Conservation (phyloP, 2,329 filamentous ascomycete species). For the Ophiostoma tasmaniense region DNA sequence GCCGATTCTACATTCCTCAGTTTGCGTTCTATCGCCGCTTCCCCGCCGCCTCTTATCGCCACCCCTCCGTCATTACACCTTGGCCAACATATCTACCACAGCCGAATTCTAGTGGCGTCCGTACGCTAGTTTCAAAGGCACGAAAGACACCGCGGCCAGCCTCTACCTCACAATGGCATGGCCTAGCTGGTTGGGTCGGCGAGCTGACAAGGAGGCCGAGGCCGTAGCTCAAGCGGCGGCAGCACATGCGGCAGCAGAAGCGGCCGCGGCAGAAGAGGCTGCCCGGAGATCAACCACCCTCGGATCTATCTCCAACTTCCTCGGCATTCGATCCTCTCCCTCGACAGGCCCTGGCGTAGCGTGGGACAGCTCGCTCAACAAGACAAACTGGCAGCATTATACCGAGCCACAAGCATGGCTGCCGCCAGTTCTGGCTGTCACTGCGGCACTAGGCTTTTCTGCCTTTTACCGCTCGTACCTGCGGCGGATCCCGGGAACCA, state of each 20-base stretch:
- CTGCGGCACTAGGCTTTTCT: slow-evolving; percentile 44
- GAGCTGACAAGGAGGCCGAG: slow-evolving; percentile 13
- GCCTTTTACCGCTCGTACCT: slow-evolving; percentile 67
- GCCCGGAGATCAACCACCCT: background rate
- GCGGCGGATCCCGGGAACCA: slow-evolving; percentile 71
- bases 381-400: slow-evolving; percentile 46
- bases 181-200: slow-evolving; percentile 19
- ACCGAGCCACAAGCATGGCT: slow-evolving; percentile 46
- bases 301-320: background rate
- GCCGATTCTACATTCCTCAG: background rate
- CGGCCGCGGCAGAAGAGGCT: slow-evolving; percentile 2
- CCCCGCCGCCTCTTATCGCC: background rate
- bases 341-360: slow-evolving; percentile 19
- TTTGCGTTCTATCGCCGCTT: background rate
- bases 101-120: background rate
- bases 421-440: slow-evolving; percentile 45
- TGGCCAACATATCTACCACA: background rate
- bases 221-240: slow-evolving; percentile 5
- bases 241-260: background rate
- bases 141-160: background rate
- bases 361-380: slow-evolving; percentile 37
- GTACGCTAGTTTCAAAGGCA: background rate
- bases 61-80: background rate
- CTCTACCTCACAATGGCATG: slow-evolving; percentile 17
- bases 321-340: background rate